These are phyloP conservation scores for Xylaria telfairii DNA, from an alignment of 495 filamentous ascomycete genomes.

Conservation along the genomic window DNA sequence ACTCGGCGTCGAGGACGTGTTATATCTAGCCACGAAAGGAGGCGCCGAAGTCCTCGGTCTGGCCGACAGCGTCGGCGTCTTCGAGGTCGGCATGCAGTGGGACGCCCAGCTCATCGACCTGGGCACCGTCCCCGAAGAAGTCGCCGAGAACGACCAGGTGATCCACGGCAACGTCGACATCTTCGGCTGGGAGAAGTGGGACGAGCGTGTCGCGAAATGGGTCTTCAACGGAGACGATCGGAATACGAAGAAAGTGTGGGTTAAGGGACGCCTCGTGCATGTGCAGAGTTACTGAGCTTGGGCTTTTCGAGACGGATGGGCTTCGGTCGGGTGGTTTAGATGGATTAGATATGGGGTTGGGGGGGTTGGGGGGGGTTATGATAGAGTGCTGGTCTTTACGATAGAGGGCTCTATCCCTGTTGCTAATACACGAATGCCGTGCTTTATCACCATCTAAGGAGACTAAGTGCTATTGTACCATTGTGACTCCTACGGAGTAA, in stretches of 20 bases:
- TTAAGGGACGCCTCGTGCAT: slow-evolving; percentile 79
- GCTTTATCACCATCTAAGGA: not conserved
- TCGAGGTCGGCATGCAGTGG: slow-evolving; percentile 87
- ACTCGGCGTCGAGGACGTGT: slow-evolving; percentile 80
- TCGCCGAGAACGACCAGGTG: slow-evolving; percentile 33
- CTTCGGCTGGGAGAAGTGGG: slow-evolving; percentile 85
- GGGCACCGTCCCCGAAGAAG: slow-evolving; percentile 46
- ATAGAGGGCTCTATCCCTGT: not conserved
- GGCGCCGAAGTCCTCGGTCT: slow-evolving; percentile 81
- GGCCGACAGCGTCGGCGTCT: slow-evolving; percentile 69
- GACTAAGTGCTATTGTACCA: not conserved
- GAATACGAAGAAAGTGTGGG: slow-evolving; percentile 82
- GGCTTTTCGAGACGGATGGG: not conserved
- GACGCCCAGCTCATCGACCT: slow-evolving; percentile 83
- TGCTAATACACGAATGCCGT: not conserved
- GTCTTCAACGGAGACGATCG: slow-evolving; percentile 85
- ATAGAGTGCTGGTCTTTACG: not conserved
- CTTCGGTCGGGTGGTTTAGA: not conserved
- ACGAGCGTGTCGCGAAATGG: slow-evolving; percentile 85
- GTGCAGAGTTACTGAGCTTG: slow-evolving; percentile 37
- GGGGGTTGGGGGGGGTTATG: not conserved
- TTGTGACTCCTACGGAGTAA: too few relatives aligned
- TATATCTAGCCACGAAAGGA: slow-evolving; percentile 83
- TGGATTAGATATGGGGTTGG: not conserved
- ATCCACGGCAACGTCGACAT: slow-evolving; percentile 69